Evolutionary conservation across 2,329 filamentous ascomycete species (phyloP), one percentile per base, ranked within the genome.

Genomic region (Exophiala sp.): DNA sequence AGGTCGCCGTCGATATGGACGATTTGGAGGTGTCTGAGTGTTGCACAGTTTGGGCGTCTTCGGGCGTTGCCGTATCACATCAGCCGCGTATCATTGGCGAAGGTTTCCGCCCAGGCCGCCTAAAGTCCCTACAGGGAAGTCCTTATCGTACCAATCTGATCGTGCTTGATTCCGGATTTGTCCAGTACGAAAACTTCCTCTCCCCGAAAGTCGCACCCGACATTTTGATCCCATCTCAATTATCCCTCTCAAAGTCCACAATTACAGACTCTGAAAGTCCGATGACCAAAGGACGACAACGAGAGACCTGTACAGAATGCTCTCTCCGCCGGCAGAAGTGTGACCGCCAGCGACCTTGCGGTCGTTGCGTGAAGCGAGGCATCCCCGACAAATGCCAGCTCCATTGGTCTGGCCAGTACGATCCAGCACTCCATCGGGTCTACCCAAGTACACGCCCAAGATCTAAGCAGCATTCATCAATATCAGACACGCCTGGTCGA

Each of bases 311-410:
- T 29, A 58, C 55, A 18, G 55, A 54, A 48, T 58, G 55, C 45
- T 58, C 55, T 32, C 52, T 58, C 40, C 47, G 55, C 32, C 42
- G 55, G 6, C 55, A 58, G 48, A 58, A 58, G 55, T 72, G 70
- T 58, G 69, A 72, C 63, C 67, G 70, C 58, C 67, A 69, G 38
- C 57, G 68, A 8, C 70, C 70, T 24, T 72, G 70, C 47, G 61
- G 66, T 48, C 70, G 71, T 58, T 72, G 70, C 59, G 63, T 68
- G 47, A 71, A 71, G 57, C 67, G 70, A 53, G 69, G 68, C 50
- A 47, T 58, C 33, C 45, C 57, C 38, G 69, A 71, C 57, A 65
- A 59, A 49, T 71, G 69, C 49, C 64, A 68, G 18, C 38, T 44
- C 29, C 29, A 55, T 14, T 58, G 55, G 55, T 18, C 48, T n/a